Percentiles rank a stretch among this genome's conserved stretches.
Conservation (phyloP, 1,284 basidiomycete species). For the Cutaneotrichosporon dermatis region DNA sequence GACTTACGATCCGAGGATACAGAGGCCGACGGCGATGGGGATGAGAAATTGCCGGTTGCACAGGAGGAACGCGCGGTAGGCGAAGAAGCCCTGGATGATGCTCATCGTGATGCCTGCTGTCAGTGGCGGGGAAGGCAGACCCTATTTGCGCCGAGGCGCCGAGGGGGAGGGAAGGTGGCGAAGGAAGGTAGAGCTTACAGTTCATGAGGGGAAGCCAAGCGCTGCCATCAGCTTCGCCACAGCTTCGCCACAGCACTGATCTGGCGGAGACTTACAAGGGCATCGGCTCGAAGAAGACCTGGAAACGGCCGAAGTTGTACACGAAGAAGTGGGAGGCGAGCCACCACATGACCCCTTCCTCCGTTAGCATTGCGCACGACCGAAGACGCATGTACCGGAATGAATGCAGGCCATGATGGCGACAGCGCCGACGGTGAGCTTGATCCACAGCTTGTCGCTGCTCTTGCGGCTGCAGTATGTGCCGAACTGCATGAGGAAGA, state of each 20-base stretch:
- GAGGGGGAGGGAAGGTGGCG: too few species aligned
- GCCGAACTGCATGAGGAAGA: neutral
- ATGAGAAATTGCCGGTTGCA: constrained; percentile 24
- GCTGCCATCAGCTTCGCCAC: neutral
- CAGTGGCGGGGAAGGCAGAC: too few species aligned
- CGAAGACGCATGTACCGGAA: neutral
- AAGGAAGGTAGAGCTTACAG: neutral
- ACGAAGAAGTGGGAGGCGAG: neutral
- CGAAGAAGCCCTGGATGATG: constrained; percentile 31
- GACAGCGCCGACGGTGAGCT: neutral
- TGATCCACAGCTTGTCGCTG: neutral
- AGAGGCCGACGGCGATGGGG: constrained; percentile 10
- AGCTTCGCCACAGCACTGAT: neutral
- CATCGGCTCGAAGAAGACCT: neutral
- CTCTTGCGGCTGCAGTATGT: neutral
- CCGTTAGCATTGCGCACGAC: neutral
- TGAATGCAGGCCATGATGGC: neutral
- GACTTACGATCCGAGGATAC: neutral
- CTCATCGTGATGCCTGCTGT: neutral
- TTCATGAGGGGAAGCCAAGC: neutral
- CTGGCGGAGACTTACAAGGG: neutral
- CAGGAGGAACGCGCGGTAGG: constrained; percentile 31
- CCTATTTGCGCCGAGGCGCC: too few species aligned
- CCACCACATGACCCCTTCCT: neutral
- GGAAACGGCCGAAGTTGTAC: neutral